Base-by-base conservation (phyloP, 192 early-diverging fungal species). In the Coemansia sp. region DNA sequence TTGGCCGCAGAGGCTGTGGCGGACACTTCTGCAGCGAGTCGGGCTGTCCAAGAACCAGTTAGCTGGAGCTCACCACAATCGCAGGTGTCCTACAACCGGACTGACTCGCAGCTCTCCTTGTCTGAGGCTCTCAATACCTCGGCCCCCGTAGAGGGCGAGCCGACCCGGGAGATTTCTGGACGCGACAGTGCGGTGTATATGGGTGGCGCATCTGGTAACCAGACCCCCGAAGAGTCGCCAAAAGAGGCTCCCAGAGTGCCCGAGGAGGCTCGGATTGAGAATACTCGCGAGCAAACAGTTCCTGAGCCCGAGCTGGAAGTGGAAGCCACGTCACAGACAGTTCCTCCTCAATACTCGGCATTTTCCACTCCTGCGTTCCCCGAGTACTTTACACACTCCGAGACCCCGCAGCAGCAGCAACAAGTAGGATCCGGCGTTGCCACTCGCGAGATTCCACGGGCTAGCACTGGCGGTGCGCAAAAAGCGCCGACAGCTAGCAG, bases 131-230 rank as follows among this genome's bases (percentile, higher is more conserved):
- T 36, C n/a, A 34, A 65, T 9, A 50, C 51, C 26, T 24, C 67
- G 16, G 37, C 45, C 36, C 43, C 46, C 3, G 58, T 60, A 9
- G 69, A 63, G 18, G 36, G 40, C 14, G 63, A 43, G 24, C 23
- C 23, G 14, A 60, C 36, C 28, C 42, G 50, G 33, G 42, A 36
- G 9, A 45, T 71, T 9, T 67, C 65, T 39, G 65, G 71, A 20
- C 76, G 76, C n/a, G 76, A 78, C 66, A 78, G 76, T 20, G 76
- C 76, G 1, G 69, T 78, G 5, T 73, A 67, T 43, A 72, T 78
- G 66, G 76, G 68, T 58, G 72, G 66, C 26, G 56, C 63, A 14
- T 53, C 53, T 33, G 48, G 50, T 13, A 37, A 28, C 11, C 28
- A 50, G 35, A 56, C 51, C 5, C 26, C 63, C n/a, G 23, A 45